A percentile compares a stretch with the other conserved stretches of the same genome.
These are phyloP conservation scores for Hypoxylon cercidicola DNA, from an alignment of 495 filamentous ascomycete species.

Conservation along the genomic window DNA sequence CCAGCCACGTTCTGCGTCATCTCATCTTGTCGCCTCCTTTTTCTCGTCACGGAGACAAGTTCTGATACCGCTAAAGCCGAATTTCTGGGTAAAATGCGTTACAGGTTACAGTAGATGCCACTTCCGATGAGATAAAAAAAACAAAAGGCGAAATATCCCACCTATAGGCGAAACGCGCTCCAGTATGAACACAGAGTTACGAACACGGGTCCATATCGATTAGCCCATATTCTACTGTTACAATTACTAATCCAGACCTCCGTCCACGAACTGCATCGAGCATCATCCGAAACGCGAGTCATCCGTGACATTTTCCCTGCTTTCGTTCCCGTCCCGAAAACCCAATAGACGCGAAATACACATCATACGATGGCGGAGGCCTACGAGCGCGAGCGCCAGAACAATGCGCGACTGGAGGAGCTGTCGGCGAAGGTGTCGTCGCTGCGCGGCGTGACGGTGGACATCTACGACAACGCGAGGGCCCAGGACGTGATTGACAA, in stretches of 20 bases:
- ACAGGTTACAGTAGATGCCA: constrained; percentile 11
- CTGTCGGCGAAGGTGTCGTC: constrained; percentile 90
- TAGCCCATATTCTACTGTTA: not conserved
- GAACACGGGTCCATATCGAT: constrained; percentile 4
- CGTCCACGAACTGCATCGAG: constrained; percentile 1
- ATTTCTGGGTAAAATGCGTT: constrained; percentile 20
- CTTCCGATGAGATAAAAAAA: constrained; percentile 15
- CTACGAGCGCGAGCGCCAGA: constrained; percentile 95
- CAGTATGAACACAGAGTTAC: not conserved
- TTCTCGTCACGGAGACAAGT: constrained; percentile 25
- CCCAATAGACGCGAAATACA: constrained; percentile 10
- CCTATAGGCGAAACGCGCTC: constrained; percentile 12
- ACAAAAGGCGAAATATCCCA: constrained; percentile 22
- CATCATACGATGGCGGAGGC: constrained; percentile 83
- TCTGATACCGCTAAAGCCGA: constrained; percentile 21
- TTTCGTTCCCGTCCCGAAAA: not conserved
- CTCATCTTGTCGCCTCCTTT: constrained; percentile 34
- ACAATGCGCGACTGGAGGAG: constrained; percentile 93
- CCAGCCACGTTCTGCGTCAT: constrained; percentile 40
- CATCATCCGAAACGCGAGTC: constrained; percentile 1
- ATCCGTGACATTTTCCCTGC: not conserved
- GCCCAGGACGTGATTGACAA: constrained; percentile 87
- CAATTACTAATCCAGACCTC: not conserved
- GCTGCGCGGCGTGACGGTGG: constrained; percentile 93
- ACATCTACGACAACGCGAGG: constrained; percentile 95